These are phyloP conservation scores for Casuarina glauca DNA, from an alignment of 306 rosid genomes.

Conservation along the genomic window DNA sequence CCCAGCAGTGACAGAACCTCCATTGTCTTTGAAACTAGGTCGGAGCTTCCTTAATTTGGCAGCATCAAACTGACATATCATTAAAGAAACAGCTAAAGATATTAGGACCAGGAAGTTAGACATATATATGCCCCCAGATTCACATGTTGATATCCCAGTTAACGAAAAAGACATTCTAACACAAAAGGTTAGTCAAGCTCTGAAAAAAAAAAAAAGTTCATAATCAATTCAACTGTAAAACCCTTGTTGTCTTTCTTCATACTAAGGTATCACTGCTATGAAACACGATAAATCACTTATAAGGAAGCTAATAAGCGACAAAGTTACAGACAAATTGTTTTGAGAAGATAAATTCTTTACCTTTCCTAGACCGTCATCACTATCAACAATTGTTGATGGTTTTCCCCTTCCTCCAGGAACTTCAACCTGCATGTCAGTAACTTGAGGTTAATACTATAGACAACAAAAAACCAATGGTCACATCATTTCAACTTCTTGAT, in stretches of 20 bases:
- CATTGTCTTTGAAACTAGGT: constrained; percentile 92
- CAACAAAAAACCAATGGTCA: background rate
- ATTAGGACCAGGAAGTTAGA: background rate
- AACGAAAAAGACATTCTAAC: background rate
- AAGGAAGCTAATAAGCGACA: background rate
- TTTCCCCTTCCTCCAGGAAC: constrained; percentile 97
- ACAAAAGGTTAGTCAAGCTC: background rate
- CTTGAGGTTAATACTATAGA: background rate
- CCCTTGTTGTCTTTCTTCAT: background rate
- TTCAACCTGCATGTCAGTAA: constrained; percentile 46
- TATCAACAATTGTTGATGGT: constrained; percentile 74
- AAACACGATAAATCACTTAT: background rate
- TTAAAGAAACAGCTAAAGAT: constrained; percentile 25
- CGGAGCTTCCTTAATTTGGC: constrained; percentile 94
- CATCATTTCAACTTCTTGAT: constrained; percentile 10
- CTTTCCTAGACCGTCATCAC: constrained; percentile 95
- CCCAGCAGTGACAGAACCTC: constrained; percentile 97
- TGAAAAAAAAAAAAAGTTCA: background rate
- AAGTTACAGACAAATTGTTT: constrained; percentile 10
- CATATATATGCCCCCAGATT: constrained; percentile 8
- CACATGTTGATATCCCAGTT: background rate
- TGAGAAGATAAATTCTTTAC: constrained; percentile 35
- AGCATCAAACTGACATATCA: constrained; percentile 74
- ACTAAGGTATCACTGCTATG: background rate
- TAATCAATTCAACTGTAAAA: background rate